Conservation (phyloP, 495 filamentous ascomycete genomes). For the Rhizodiscina lignyota region DNA sequence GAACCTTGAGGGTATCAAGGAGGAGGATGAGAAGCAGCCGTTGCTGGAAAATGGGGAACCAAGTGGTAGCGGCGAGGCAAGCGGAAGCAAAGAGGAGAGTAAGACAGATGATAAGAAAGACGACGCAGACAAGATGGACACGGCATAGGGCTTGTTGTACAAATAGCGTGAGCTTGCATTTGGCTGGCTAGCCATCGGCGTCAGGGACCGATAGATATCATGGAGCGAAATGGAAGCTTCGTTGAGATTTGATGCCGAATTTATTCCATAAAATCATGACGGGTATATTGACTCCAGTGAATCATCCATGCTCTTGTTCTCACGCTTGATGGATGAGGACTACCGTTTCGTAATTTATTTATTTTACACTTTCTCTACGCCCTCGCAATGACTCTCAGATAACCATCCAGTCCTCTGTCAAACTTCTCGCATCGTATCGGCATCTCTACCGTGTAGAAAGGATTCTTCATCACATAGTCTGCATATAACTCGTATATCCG, state of each 20-base stretch:
- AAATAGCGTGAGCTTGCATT: too few species aligned
- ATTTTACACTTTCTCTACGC: not conserved
- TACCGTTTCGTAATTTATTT: not conserved
- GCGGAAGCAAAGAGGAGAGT: conserved; percentile 9
- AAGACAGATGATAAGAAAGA: conserved; percentile 38
- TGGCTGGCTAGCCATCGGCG: too few species aligned
- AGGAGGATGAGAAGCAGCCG: conserved; percentile 56
- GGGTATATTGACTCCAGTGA: not conserved
- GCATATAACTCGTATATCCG: conserved; percentile 89
- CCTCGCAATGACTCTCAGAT: conserved; percentile 47
- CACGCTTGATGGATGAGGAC: too few species aligned
- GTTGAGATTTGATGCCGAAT: too few species aligned
- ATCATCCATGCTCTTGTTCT: not conserved
- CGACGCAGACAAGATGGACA: conserved; percentile 79
- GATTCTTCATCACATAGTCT: conserved; percentile 99
- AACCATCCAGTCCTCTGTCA: conserved; percentile 64
- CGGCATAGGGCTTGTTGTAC: too few species aligned
- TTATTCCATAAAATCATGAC: too few species aligned
- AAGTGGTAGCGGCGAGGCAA: conserved; percentile 35
- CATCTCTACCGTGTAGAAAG: conserved; percentile 97
- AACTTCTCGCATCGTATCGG: conserved; percentile 88
- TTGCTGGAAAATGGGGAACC: conserved; percentile 51
- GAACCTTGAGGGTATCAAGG: conserved; percentile 62
- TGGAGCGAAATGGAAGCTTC: too few species aligned
- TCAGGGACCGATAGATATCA: too few species aligned